Conservation (phyloP, 768 basidiomycete genomes). For the Ramaria rubella region DNA sequence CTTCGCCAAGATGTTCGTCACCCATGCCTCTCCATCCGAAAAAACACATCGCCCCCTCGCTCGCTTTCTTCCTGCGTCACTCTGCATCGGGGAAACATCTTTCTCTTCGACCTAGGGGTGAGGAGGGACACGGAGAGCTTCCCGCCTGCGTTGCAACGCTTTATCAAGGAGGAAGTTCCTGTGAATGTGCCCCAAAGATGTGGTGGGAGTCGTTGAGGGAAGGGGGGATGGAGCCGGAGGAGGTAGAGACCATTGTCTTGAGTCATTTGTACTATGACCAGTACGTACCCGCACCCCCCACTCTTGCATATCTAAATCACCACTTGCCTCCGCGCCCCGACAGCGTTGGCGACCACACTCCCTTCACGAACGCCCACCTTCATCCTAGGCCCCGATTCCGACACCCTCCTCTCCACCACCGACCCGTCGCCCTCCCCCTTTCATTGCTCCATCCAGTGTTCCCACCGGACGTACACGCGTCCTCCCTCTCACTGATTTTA, state of each 20-base stretch:
- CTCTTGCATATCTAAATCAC: neutral
- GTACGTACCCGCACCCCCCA: neutral
- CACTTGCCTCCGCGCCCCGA: neutral
- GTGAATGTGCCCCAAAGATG: constrained; percentile 1
- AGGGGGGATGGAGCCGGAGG: constrained; percentile 12
- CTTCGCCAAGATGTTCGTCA: constrained; percentile 14
- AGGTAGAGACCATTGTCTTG: constrained; percentile 3
- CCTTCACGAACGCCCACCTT: constrained; percentile 42
- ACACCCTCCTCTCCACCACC: constrained; percentile 36
- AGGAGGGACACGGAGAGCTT: constrained; percentile 6
- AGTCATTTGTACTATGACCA: constrained; percentile 17
- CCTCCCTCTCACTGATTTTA: constrained; percentile 28
- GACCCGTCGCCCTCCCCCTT: constrained; percentile 29
- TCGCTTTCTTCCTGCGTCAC: constrained; percentile 15
- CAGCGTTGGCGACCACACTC: constrained; percentile 36
- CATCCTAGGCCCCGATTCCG: constrained; percentile 38
- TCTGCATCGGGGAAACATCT: constrained; percentile 7
- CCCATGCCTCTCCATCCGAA: constrained; percentile 2
- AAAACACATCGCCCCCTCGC: constrained; percentile 10
- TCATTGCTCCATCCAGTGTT: constrained; percentile 31
- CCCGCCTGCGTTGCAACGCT: neutral
- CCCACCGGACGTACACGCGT: constrained; percentile 35
- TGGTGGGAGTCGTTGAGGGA: constrained; percentile 9
- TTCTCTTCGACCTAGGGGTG: constrained; percentile 16
- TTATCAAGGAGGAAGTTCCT: neutral